Percentiles rank a stretch among this genome's conserved stretches.
These are phyloP conservation scores for Parascedosporium putredinis DNA, from an alignment of 2,329 filamentous ascomycete genomes.

Conservation along the genomic window DNA sequence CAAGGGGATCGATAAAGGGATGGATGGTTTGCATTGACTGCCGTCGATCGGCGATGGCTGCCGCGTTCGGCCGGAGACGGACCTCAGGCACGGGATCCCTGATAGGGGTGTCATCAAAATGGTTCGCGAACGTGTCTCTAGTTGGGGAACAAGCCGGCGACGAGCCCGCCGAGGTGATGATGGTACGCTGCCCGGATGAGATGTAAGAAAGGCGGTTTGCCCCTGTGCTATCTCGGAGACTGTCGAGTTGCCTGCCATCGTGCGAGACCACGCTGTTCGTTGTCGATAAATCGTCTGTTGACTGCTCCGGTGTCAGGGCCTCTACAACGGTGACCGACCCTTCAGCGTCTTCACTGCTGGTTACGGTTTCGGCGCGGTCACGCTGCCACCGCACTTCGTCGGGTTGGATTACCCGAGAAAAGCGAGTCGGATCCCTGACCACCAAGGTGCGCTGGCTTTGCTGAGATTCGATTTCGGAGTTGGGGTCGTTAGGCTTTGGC, in stretches of 20 bases:
- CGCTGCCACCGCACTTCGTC: constrained; percentile 24
- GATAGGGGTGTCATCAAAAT: constrained; percentile 13
- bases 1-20: constrained; percentile 29
- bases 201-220: constrained; percentile 45
- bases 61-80: constrained; percentile 39
- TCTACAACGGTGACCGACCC: constrained; percentile 12
- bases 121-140: constrained; percentile 37
- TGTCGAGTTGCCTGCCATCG: constrained; percentile 49
- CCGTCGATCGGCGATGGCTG: constrained; percentile 38
- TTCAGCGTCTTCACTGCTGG: constrained; percentile 7
- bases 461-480: constrained; percentile 24
- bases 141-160: constrained; percentile 48
- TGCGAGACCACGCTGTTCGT: constrained; percentile 48
- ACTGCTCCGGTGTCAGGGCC: constrained; percentile 25
- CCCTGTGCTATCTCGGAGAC: constrained; percentile 38
- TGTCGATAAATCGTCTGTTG: constrained; percentile 43
- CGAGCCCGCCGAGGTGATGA: constrained; percentile 47
- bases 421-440: constrained; percentile 36
- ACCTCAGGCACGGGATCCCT: constrained; percentile 21
- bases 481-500: constrained; percentile 30
- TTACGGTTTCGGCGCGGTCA: neutral
- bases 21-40: constrained; percentile 40
- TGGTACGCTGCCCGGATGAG: constrained; percentile 50
- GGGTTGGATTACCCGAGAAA: constrained; percentile 27
- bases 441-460: constrained; percentile 36